These are phyloP conservation scores for Umbelopsis ramanniana DNA, from an alignment of 192 early-diverging fungal species.

Conservation along the genomic window DNA sequence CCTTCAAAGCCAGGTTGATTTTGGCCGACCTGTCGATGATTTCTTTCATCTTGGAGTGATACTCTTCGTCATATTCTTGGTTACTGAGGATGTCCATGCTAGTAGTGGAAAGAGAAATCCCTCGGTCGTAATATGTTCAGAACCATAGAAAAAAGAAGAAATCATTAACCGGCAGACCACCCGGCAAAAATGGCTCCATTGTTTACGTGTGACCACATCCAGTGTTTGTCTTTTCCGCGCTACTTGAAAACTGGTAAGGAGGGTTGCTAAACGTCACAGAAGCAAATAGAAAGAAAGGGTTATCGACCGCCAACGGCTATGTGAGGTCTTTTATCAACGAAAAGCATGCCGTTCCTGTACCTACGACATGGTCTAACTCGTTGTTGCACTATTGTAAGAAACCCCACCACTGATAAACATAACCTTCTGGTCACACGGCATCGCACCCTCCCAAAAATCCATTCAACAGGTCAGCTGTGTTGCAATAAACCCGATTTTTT, in stretches of 20 bases:
- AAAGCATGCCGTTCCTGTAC: too few relatives aligned
- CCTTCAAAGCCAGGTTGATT: slow-evolving; percentile 7
- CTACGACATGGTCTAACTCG: too few relatives aligned
- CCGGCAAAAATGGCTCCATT: background rate
- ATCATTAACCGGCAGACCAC: background rate
- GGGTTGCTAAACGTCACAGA: too few relatives aligned
- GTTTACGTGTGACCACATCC: background rate
- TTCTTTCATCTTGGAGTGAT: slow-evolving; percentile 10
- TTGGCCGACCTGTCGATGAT: slow-evolving; percentile 3
- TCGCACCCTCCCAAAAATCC: too few relatives aligned
- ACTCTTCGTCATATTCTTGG: slow-evolving; percentile 16
- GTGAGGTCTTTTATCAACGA: too few relatives aligned
- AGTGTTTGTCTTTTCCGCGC: background rate
- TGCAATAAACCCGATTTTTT: too few relatives aligned
- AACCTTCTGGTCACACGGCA: too few relatives aligned
- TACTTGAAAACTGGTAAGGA: background rate
- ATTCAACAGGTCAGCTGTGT: too few relatives aligned
- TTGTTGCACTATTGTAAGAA: too few relatives aligned
- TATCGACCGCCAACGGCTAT: too few relatives aligned
- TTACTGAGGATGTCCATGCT: slow-evolving; percentile 9
- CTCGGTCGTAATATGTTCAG: background rate
- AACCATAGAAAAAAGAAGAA: background rate
- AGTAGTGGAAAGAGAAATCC: background rate
- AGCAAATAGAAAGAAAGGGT: too few relatives aligned
- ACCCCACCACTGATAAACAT: too few relatives aligned